Evolutionary conservation across 116 monocot genomes (phyloP), one percentile per base, ranked within the genome.

Genomic region (Posidonia oceanica): DNA sequence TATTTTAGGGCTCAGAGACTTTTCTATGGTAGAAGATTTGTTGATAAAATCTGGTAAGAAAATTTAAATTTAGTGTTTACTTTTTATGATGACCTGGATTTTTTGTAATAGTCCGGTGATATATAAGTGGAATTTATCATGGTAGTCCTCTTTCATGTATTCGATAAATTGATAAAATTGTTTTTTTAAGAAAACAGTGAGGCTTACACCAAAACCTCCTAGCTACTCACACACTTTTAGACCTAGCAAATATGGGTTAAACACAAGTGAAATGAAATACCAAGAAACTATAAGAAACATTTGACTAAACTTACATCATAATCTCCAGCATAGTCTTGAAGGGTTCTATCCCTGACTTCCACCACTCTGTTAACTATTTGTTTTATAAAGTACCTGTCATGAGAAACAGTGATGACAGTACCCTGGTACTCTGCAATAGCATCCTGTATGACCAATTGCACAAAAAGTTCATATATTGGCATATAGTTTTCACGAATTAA

Each of bases 351-450:
- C 55, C 82, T 89, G 37, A 97, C 87, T 71, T 97, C 97, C 40
- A 97, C 76, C 36, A 97, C 97, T 77, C 92, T 91, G 38, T 89
- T 97, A 12, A 92, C 92, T 66, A 97, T 92, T 71, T 97, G 97
- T 69, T 66, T 89, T 73, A 97, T 75, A 71, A 97, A 97, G 71
- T 97, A 97, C 42, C 92, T 89, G 71, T 97, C 97, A 81, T 97
- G 97, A 77, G 97, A 97, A 60, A 97, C 92, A 63, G 97, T 81
- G 42, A 97, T 89, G 22, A 97, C 85, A 53, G 97, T 83, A 7
- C 97, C 97, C 65, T 76, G 36, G 71, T 92, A 97, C 67, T 97
- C 89, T 54, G 85, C 68, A 83, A 97, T 91, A 15, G 97, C 97
- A 59, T 97, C 97, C 97, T 97, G 86, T 48, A 48, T 12, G 8